A percentile compares a stretch with the other conserved stretches of the same genome.
Evolutionary conservation across 345 rosid genomes (phyloP).

Genomic region (Bruguiera parviflora): DNA sequence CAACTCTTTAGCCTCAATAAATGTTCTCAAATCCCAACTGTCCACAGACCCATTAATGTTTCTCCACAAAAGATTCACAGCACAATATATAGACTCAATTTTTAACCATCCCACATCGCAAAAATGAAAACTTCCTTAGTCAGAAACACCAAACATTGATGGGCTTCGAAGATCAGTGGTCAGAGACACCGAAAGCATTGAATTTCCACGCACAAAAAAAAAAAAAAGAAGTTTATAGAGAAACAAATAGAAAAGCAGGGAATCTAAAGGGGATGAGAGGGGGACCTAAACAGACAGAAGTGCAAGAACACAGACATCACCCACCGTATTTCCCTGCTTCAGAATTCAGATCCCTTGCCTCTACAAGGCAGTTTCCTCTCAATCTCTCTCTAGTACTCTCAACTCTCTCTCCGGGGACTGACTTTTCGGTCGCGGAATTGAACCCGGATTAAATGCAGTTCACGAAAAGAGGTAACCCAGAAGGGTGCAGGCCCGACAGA

Average conservation of each 20-base stretch:
- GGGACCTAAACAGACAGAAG: background rate
- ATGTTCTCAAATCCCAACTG: background rate
- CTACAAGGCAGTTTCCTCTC: constrained; percentile 13
- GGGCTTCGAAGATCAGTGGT: background rate
- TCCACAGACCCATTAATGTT: background rate
- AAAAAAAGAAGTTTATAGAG: background rate
- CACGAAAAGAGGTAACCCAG: background rate
- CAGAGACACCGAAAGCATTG: background rate
- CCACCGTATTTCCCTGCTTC: constrained; percentile 10
- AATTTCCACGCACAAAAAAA: background rate
- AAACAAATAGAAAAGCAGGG: constrained; percentile 21
- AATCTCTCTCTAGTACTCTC: constrained; percentile 11
- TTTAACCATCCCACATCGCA: too few relatives aligned
- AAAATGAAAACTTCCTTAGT: background rate
- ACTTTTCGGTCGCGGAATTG: constrained; percentile 17
- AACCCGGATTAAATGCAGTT: constrained; percentile 32
- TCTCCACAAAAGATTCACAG: too few relatives aligned
- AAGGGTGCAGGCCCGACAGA: background rate
- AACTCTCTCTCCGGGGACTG: constrained; percentile 8
- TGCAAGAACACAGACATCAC: background rate
- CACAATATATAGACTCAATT: background rate
- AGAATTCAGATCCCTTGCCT: constrained; percentile 19
- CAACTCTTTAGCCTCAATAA: background rate
- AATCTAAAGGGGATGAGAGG: background rate
- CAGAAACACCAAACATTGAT: constrained; percentile 3